A percentile compares a stretch with the other conserved stretches of the same genome.
Evolutionary conservation across 768 basidiomycete species (phyloP).

Genomic region (Kwoniella heveanensis): DNA sequence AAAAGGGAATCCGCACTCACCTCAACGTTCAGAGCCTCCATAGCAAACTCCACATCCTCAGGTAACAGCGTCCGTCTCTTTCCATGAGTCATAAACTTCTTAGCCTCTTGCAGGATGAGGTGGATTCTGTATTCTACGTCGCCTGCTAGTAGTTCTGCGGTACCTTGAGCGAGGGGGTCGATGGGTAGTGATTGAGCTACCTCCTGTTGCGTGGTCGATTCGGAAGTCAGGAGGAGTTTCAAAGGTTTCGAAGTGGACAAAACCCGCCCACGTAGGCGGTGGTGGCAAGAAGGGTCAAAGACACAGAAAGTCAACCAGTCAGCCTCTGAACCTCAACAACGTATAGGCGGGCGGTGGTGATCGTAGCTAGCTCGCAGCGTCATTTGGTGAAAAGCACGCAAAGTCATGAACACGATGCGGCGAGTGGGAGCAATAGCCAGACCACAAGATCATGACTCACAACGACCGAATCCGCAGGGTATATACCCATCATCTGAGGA

Average conservation of each 20-base stretch:
- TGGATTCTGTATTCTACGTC: constrained; percentile 97
- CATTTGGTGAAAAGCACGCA: no score
- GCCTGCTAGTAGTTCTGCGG: constrained; percentile 82
- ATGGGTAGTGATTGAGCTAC: constrained; percentile 85
- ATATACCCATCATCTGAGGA: constrained; percentile 41
- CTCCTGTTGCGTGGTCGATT: constrained; percentile 64
- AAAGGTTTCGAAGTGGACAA: no score
- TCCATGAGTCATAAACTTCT: constrained; percentile 94
- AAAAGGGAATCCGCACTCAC: no score
- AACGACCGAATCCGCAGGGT: constrained; percentile 43
- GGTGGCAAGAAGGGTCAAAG: no score
- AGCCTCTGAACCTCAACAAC: no score
- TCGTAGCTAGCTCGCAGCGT: no score
- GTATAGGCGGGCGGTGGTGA: no score
- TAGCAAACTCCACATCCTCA: constrained; percentile 86
- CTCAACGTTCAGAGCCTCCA: constrained; percentile 93
- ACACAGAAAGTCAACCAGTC: no score
- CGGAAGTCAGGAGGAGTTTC: no score
- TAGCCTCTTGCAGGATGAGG: constrained; percentile 88
- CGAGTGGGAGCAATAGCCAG: background rate
- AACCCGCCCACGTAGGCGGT: no score
- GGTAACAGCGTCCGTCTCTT: constrained; percentile 86
- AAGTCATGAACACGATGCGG: no score
- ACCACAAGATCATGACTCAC: constrained; percentile 28
- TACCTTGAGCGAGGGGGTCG: constrained; percentile 70